These are phyloP conservation scores for Mariannaea elegans DNA, from an alignment of 2,329 filamentous ascomycete species.

Conservation along the genomic window DNA sequence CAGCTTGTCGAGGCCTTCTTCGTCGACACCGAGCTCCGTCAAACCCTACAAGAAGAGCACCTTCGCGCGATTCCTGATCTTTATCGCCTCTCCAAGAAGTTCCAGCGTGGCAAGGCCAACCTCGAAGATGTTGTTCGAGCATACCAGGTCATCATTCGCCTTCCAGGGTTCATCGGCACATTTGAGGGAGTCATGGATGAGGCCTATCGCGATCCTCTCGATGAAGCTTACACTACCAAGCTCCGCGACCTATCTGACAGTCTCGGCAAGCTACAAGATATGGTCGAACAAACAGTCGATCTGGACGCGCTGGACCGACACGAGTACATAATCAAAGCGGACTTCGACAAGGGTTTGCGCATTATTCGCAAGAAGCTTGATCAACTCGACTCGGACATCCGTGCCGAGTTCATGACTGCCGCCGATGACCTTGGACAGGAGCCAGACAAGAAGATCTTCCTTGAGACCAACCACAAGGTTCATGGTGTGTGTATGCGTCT, in stretches of 20 bases:
- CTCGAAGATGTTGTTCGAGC: slow-evolving; percentile 95
- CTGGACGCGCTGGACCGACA: slow-evolving; percentile 95
- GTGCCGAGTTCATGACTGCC: slow-evolving; percentile 79
- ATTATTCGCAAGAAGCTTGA: slow-evolving; percentile 94
- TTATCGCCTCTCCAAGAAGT: slow-evolving; percentile 92
- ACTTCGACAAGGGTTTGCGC: slow-evolving; percentile 89
- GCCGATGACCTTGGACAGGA: slow-evolving; percentile 88
- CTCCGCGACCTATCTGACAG: slow-evolving; percentile 79
- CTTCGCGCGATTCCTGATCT: slow-evolving; percentile 92
- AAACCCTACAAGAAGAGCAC: slow-evolving; percentile 97
- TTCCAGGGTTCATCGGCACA: slow-evolving; percentile 89
- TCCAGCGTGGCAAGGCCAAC: slow-evolving; percentile 89
- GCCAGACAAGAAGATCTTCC: slow-evolving; percentile 96
- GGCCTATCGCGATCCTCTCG: slow-evolving; percentile 85
- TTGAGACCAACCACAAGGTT: slow-evolving; percentile 89
- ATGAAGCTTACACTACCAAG: slow-evolving; percentile 86
- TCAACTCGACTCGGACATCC: slow-evolving; percentile 82
- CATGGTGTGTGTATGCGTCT: slow-evolving; percentile 97
- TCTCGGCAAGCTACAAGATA: slow-evolving; percentile 88
- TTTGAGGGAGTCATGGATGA: slow-evolving; percentile 97
- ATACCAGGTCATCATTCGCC: slow-evolving; percentile 91
- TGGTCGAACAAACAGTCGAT: slow-evolving; percentile 98
- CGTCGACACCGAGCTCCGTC: slow-evolving; percentile 88
- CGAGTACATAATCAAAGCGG: slow-evolving; percentile 98
- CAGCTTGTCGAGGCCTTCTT: slow-evolving; percentile 96